Percentiles rank a stretch among this genome's conserved stretches.
Evolutionary conservation across 2,329 filamentous ascomycete genomes (phyloP).

Genomic region (Aureobasidium vineae): DNA sequence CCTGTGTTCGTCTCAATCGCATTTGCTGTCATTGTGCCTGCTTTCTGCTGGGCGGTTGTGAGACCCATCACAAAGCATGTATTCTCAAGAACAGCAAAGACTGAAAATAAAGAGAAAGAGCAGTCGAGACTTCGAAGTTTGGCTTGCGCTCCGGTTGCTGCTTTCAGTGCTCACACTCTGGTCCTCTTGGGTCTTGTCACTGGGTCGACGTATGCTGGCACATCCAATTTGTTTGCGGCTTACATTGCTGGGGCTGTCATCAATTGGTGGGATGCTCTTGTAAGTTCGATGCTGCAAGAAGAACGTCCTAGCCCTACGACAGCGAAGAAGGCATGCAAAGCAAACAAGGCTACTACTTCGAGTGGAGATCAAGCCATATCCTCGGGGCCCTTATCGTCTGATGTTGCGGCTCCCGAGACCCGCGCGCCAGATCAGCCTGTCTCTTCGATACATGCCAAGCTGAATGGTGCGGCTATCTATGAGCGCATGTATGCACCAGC

Average conservation of each 20-base stretch:
- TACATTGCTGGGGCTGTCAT: constrained; percentile 58
- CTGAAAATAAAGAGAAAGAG: not conserved
- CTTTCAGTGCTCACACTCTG: constrained; percentile 45
- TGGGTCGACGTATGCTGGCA: constrained; percentile 58
- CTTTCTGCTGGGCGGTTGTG: constrained; percentile 49
- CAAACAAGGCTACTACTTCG: not conserved
- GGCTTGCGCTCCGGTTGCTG: not conserved
- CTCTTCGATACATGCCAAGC: not conserved
- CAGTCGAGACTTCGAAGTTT: not conserved
- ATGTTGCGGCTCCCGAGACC: not conserved
- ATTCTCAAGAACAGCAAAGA: not conserved
- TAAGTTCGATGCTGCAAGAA: constrained; percentile 25
- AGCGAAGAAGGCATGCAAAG: not conserved
- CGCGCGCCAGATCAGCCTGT: not conserved
- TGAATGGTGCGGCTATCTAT: constrained; percentile 39
- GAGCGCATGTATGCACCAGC: constrained; percentile 48
- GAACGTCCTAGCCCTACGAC: not conserved
- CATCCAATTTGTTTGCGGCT: constrained; percentile 61
- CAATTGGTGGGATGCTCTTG: constrained; percentile 57
- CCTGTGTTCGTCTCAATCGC: constrained; percentile 53
- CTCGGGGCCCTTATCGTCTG: not conserved
- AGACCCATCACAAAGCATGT: constrained; percentile 42
- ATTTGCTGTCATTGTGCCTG: constrained; percentile 52
- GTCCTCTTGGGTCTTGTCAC: constrained; percentile 53
- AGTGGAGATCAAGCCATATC: too few relatives aligned